Percentiles rank a stretch among this genome's conserved stretches.
These are phyloP conservation scores for Termitomyces sp. DNA, from an alignment of 768 basidiomycete species.

Conservation along the genomic window DNA sequence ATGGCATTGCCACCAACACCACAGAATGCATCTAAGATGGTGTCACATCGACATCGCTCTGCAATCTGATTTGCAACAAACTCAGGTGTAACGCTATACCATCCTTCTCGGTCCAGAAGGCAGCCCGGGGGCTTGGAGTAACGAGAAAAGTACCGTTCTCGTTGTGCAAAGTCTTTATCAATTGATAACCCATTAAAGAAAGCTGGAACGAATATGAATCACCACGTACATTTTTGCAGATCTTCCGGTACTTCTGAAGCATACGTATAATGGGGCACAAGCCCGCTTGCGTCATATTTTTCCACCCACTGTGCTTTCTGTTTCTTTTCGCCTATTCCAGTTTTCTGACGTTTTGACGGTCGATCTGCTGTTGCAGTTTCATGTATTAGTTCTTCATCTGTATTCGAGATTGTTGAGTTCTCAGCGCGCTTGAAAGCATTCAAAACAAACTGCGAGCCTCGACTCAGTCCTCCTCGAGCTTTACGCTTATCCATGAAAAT, in stretches of 20 bases:
- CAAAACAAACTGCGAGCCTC: constrained; percentile 43
- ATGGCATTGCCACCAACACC: constrained; percentile 98
- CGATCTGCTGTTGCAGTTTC: neutral
- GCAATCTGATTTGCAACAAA: constrained; percentile 91
- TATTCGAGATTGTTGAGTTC: neutral
- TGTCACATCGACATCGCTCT: constrained; percentile 82
- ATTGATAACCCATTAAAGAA: neutral
- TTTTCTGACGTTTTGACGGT: constrained; percentile 38
- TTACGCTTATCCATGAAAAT: constrained; percentile 30
- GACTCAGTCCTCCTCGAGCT: constrained; percentile 36
- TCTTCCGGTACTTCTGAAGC: constrained; percentile 70
- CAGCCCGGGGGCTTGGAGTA: constrained; percentile 73
- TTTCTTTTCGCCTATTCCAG: constrained; percentile 7
- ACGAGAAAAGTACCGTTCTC: constrained; percentile 76
- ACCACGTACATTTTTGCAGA: constrained; percentile 76
- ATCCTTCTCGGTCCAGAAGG: constrained; percentile 92
- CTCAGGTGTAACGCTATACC: constrained; percentile 97
- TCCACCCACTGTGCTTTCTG: constrained; percentile 27
- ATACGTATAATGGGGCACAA: constrained; percentile 71
- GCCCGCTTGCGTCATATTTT: constrained; percentile 66
- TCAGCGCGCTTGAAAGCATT: constrained; percentile 32
- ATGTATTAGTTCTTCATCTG: neutral
- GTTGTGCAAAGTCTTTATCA: constrained; percentile 77
- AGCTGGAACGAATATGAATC: neutral
- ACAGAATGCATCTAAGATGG: constrained; percentile 91